A percentile compares a stretch with the other conserved stretches of the same genome.
phyloP scores from a whole-genome alignment of 768 basidiomycete species.

The Paxillus rubicundulus region DNA sequence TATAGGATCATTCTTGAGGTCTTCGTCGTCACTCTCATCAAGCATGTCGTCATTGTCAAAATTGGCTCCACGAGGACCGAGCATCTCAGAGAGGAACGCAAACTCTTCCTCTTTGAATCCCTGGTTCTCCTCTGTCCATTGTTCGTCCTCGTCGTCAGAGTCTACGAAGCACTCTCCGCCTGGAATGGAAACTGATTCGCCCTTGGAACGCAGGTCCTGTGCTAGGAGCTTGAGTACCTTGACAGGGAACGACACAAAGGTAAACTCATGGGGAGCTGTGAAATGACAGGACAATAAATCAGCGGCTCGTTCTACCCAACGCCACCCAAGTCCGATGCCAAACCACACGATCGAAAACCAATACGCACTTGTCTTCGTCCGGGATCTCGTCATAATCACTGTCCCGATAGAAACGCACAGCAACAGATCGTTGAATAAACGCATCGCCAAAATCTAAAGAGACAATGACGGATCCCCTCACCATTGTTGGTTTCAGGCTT shows the following conservation, averaged over 20 bases:
- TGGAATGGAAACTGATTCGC: conserved; percentile 66
- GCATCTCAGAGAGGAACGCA: conserved; percentile 79
- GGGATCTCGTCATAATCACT: conserved; percentile 98
- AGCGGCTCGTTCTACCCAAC: conserved; percentile 11
- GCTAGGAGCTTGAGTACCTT: conserved; percentile 91
- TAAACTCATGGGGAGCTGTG: conserved; percentile 83
- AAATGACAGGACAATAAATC: conserved; percentile 16
- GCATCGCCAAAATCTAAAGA: conserved; percentile 4
- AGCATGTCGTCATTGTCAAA: conserved; percentile 78
- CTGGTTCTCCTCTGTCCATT: conserved; percentile 87
- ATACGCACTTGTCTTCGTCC: conserved; percentile 76
- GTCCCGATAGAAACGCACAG: conserved; percentile 26
- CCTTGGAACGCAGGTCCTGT: conserved; percentile 77
- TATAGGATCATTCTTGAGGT: conserved; percentile 82
- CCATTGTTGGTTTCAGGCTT: conserved; percentile 77
- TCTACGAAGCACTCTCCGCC: conserved; percentile 60
- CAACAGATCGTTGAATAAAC: conserved; percentile 13
- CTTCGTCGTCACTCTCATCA: conserved; percentile 79
- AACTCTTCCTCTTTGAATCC: conserved; percentile 71
- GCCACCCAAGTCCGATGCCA: neutral
- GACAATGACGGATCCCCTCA: conserved; percentile 39
- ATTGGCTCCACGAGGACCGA: conserved; percentile 68
- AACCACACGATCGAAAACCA: conserved; percentile 5
- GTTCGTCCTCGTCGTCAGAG: conserved; percentile 85
- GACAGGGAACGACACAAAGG: conserved; percentile 81